Percentiles rank a stretch among this genome's conserved stretches.
phyloP scores from a whole-genome alignment of 257 asterid species.

The Paulownia fortunei region DNA sequence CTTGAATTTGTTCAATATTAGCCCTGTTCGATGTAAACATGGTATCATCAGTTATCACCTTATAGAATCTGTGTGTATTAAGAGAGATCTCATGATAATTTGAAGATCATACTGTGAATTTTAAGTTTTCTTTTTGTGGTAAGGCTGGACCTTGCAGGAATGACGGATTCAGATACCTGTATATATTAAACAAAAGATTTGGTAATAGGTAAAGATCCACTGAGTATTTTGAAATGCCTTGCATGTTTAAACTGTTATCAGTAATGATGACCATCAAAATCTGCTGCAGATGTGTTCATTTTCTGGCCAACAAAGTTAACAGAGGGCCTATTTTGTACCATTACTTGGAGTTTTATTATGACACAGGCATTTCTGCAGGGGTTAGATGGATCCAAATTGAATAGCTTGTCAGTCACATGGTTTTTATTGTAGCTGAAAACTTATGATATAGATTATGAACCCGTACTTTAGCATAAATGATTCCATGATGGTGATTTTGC shows the following conservation, averaged over 20 bases:
- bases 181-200: background rate
- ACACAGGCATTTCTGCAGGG: constrained; percentile 33
- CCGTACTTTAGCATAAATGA: constrained; percentile 1
- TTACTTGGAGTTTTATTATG: constrained; percentile 30
- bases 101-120: background rate
- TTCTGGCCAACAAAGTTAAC: constrained; percentile 29
- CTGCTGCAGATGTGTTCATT: constrained; percentile 23
- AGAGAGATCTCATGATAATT: background rate
- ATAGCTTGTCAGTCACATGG: constrained; percentile 36
- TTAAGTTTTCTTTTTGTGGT: background rate
- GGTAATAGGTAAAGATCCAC: constrained; percentile 11
- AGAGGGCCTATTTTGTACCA: constrained; percentile 33
- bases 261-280: constrained; percentile 22
- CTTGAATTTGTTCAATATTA: background rate
- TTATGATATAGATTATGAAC: background rate
- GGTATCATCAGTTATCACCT: background rate
- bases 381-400: constrained; percentile 36
- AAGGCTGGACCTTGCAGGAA: background rate
- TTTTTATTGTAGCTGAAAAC: constrained; percentile 13
- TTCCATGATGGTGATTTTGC: background rate
- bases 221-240: constrained; percentile 21
- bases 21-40: background rate
- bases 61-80: background rate
- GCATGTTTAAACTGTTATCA: constrained; percentile 14
- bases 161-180: background rate